Conservation (phyloP, 1,284 basidiomycete genomes). For the Phellopilus nigrolimitatus region DNA sequence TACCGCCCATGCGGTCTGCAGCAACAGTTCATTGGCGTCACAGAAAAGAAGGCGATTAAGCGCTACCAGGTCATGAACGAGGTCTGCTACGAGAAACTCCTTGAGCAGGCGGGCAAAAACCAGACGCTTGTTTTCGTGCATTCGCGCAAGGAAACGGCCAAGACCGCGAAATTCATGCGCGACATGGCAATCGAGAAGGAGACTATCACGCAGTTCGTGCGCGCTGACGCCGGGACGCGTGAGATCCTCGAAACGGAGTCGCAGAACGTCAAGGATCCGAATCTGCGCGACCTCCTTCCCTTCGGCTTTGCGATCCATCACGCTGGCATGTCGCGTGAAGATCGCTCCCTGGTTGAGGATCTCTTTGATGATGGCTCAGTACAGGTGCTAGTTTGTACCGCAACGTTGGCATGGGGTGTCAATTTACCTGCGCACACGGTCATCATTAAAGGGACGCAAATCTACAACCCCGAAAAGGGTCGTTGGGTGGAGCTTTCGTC, state of each 20-base stretch:
- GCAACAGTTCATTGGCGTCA: constrained; percentile 96
- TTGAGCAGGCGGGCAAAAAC: constrained; percentile 89
- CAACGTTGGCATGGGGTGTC: constrained; percentile 99
- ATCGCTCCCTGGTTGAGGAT: constrained; percentile 91
- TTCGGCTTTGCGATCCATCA: constrained; percentile 99
- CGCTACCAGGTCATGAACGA: constrained; percentile 98
- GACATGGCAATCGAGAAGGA: constrained; percentile 97
- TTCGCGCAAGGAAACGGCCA: constrained; percentile 96
- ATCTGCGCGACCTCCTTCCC: constrained; percentile 86
- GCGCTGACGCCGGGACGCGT: constrained; percentile 82
- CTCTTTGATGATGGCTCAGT: constrained; percentile 91
- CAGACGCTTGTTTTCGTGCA: constrained; percentile 96
- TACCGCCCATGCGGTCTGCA: constrained; percentile 94
- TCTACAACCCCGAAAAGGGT: constrained; percentile 99
- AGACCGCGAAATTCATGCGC: constrained; percentile 93
- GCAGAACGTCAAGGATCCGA: constrained; percentile 78
- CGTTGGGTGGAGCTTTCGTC: constrained; percentile 95
- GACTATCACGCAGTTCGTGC: constrained; percentile 93
- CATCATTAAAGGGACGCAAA: constrained; percentile 99
- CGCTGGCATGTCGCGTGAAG: constrained; percentile 96
- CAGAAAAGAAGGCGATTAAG: constrained; percentile 99
- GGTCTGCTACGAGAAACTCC: constrained; percentile 98
- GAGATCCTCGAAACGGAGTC: constrained; percentile 87
- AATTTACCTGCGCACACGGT: constrained; percentile 97
- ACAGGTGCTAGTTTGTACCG: constrained; percentile 95